Evolutionary conservation across 345 rosid species (phyloP).

Genomic region (Anacardium occidentale): DNA sequence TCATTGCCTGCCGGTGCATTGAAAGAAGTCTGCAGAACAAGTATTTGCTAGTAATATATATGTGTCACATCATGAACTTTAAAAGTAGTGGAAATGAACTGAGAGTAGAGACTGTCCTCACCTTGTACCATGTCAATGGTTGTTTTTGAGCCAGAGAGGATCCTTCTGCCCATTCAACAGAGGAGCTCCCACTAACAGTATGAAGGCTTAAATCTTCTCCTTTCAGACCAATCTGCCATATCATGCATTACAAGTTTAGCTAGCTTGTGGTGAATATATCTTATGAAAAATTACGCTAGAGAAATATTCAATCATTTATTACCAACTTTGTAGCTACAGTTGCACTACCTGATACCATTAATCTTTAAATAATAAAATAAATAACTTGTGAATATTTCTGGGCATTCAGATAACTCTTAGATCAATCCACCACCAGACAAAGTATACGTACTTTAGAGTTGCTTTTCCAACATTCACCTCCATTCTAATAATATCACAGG

Average conservation of each 20-base stretch:
- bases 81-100: not conserved
- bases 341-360: not conserved
- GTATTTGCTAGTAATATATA: not conserved
- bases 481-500: not conserved
- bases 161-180: conserved; percentile 82
- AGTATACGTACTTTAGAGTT: not conserved
- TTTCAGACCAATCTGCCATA: conserved; percentile 58
- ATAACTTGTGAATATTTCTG: too few relatives aligned
- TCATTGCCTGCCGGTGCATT: conserved; percentile 58
- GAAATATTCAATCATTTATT: not conserved
- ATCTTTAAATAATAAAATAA: not conserved
- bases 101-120: conserved; percentile 21
- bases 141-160: conserved; percentile 50
- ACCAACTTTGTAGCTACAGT: not conserved
- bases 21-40: conserved; percentile 54
- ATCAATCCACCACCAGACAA: not conserved
- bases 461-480: not conserved
- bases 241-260: conserved; percentile 5
- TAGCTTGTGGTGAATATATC: not conserved
- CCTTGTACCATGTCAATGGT: conserved; percentile 94
- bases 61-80: not conserved
- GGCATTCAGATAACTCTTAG: not conserved
- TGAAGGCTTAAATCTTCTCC: conserved; percentile 76
- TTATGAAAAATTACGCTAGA: not conserved
- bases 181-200: conserved; percentile 54